A percentile compares a stretch with the other conserved stretches of the same genome.
These are phyloP conservation scores for Termitomyces sp. DNA, from an alignment of 1,284 basidiomycete species.

Conservation along the genomic window DNA sequence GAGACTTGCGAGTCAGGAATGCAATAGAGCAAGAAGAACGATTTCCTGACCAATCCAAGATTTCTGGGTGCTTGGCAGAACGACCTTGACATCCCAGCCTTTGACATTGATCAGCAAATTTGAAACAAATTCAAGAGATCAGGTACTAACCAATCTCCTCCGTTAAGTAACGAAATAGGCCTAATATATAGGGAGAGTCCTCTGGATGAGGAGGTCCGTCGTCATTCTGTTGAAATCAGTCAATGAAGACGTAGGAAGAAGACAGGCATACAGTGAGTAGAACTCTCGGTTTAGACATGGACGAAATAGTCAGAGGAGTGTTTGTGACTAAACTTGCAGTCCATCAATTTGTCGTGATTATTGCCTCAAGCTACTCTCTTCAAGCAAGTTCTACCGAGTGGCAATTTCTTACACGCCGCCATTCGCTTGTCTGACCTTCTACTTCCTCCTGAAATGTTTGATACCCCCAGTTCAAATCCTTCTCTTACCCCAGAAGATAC, in stretches of 20 bases:
- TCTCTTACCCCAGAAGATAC: slow-evolving; percentile 1
- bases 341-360: slow-evolving; percentile 1
- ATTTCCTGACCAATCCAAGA: slow-evolving; percentile 73
- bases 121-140: background rate
- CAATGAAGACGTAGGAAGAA: slow-evolving; percentile 5
- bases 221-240: slow-evolving; percentile 57
- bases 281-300: slow-evolving; percentile 37
- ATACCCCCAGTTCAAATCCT: background rate
- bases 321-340: slow-evolving; percentile 8
- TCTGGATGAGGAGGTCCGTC: slow-evolving; percentile 74
- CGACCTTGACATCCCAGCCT: slow-evolving; percentile 87
- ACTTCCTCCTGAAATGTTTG: background rate
- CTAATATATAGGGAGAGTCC: slow-evolving; percentile 82
- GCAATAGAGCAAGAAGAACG: background rate
- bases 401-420: background rate
- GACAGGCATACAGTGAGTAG: slow-evolving; percentile 50
- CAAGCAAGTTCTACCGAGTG: background rate
- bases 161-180: slow-evolving; percentile 68
- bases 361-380: background rate
- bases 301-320: slow-evolving; percentile 12
- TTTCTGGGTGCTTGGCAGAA: slow-evolving; percentile 84
- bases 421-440: background rate
- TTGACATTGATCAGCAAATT: slow-evolving; percentile 6
- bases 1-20: slow-evolving; percentile 5
- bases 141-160: slow-evolving; percentile 50